Conservation (phyloP, 257 asterid genomes). For the Petrea volubilis region DNA sequence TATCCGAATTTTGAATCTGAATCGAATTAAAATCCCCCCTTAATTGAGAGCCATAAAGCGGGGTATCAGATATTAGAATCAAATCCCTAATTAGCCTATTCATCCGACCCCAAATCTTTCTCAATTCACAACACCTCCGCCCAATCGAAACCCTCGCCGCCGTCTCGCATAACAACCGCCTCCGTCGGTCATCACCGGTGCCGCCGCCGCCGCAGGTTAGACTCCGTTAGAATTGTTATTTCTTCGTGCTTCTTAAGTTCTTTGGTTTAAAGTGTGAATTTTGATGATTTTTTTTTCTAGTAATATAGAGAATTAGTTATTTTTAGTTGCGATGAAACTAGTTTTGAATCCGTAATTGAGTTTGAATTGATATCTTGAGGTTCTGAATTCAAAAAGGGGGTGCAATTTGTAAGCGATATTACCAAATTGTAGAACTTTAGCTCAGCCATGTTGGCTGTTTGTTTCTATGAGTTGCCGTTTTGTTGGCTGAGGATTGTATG, state of each 20-base stretch:
- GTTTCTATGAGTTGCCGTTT: too few relatives aligned
- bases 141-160: background rate
- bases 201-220: conserved; percentile 11
- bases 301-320: background rate
- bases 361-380: background rate
- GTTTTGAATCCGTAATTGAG: background rate
- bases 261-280: background rate
- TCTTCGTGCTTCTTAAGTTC: background rate
- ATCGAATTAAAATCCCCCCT: too few relatives aligned
- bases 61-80: too few relatives aligned
- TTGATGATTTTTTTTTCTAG: background rate
- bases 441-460: too few relatives aligned
- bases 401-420: too few relatives aligned
- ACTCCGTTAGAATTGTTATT: background rate
- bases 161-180: background rate
- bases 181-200: background rate
- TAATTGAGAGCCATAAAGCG: too few relatives aligned
- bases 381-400: background rate
- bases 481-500: too few relatives aligned
- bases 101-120: background rate
- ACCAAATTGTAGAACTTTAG: too few relatives aligned
- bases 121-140: background rate
- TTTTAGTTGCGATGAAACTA: background rate
- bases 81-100: too few relatives aligned
- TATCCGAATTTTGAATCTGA: too few relatives aligned